phyloP scores from a whole-genome alignment of 768 basidiomycete genomes.

The Suillus placidus region DNA sequence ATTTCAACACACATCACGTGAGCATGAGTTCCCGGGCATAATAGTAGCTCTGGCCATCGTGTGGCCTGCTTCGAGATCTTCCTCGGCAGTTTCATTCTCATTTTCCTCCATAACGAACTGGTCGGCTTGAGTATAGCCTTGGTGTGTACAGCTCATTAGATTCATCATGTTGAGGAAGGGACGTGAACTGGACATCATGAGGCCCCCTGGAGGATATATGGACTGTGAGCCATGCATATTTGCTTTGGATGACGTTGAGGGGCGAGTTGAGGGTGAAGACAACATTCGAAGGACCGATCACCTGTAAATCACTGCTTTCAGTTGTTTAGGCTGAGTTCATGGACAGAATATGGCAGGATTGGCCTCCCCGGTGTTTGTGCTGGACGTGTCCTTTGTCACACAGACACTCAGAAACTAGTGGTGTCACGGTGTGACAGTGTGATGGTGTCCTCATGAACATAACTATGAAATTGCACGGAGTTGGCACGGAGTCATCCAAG shows the following conservation, averaged over 20 bases:
- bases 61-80: constrained; percentile 68
- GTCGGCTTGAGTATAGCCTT: constrained; percentile 75
- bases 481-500: not conserved
- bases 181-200: constrained; percentile 56
- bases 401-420: constrained; percentile 1
- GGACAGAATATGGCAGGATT: constrained; percentile 13
- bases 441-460: not conserved
- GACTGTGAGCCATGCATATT: constrained; percentile 33
- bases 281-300: constrained; percentile 1
- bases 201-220: constrained; percentile 24
- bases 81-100: constrained; percentile 50
- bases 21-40: no score
- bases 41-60: constrained; percentile 37
- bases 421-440: constrained; percentile 28
- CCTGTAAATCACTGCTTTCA: not conserved
- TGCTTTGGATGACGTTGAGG: constrained; percentile 23
- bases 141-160: constrained; percentile 72
- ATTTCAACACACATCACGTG: no score
- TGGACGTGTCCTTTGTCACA: constrained; percentile 11
- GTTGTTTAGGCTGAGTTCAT: constrained; percentile 12
- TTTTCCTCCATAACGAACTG: constrained; percentile 76
- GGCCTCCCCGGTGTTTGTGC: constrained; percentile 15
- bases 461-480: not conserved
- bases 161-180: constrained; percentile 85
- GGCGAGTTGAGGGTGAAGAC: constrained; percentile 16